Conservation (phyloP, 1,139 yeast genomes). For the Debaryomyces nepalensis region DNA sequence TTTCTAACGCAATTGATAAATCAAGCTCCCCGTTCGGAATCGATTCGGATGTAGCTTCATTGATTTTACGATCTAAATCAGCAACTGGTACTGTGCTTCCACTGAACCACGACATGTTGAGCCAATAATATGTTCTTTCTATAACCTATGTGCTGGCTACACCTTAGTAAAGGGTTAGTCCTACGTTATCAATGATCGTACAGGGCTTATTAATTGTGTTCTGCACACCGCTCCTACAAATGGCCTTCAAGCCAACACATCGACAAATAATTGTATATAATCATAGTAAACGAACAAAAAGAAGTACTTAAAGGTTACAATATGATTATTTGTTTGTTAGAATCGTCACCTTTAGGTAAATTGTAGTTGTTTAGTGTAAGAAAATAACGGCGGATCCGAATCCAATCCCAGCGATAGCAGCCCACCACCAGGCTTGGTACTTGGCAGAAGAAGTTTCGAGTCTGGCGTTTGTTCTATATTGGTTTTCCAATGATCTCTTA, state of each 20-base stretch:
- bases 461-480: slow-evolving; percentile 76
- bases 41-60: slow-evolving; percentile 82
- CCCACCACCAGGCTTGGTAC: slow-evolving; percentile 54
- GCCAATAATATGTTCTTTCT: background rate
- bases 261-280: slow-evolving; percentile 4
- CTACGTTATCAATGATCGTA: too few relatives aligned
- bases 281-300: slow-evolving; percentile 2
- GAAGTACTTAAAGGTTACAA: background rate
- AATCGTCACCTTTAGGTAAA: background rate
- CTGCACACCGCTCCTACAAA: slow-evolving; percentile 1
- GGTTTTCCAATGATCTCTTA: slow-evolving; percentile 78
- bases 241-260: background rate
- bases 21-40: slow-evolving; percentile 94
- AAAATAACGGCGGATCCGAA: slow-evolving; percentile 29
- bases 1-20: slow-evolving; percentile 76
- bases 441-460: slow-evolving; percentile 45
- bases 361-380: slow-evolving; percentile 19
- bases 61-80: slow-evolving; percentile 66
- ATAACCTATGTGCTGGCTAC: background rate
- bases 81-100: slow-evolving; percentile 47
- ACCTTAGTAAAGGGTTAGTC: background rate
- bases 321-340: background rate
- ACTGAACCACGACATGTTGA: slow-evolving; percentile 67
- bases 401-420: slow-evolving; percentile 36
- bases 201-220: too few relatives aligned